phyloP scores from a whole-genome alignment of 192 early-diverging fungal species.

The Coemansia sp. region DNA sequence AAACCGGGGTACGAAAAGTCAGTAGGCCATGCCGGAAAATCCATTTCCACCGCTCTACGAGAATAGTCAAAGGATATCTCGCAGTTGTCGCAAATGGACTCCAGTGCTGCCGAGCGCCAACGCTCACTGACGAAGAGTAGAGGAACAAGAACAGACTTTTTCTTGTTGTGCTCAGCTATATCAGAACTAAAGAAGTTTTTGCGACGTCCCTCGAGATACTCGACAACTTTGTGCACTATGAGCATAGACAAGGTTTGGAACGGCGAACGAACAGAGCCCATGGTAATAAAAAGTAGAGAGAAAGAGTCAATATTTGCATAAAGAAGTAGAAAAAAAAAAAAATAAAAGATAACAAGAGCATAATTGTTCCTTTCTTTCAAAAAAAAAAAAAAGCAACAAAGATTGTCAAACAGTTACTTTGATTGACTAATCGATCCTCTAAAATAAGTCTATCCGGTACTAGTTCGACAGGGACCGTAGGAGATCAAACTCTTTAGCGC shows the following conservation, averaged over 20 bases:
- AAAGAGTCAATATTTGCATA: neutral
- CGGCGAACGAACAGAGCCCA: neutral
- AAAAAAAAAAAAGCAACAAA: neutral
- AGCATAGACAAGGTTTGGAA: neutral
- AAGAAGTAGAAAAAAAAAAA: neutral
- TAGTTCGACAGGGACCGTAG: neutral
- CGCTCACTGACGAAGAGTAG: constrained; percentile 3
- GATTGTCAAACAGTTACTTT: neutral
- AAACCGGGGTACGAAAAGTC: neutral
- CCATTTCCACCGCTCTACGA: neutral
- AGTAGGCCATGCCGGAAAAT: neutral
- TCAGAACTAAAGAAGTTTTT: too few relatives aligned
- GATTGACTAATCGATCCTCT: neutral
- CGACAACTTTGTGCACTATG: neutral
- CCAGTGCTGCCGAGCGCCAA: neutral
- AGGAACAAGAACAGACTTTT: neutral
- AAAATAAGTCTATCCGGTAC: neutral
- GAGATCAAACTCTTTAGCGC: constrained; percentile 60
- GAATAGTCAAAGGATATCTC: neutral
- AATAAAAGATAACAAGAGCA: neutral
- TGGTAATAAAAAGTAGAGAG: neutral
- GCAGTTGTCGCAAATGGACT: constrained; percentile 4
- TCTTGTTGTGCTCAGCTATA: neutral
- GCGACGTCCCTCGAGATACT: neutral
- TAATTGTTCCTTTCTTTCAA: neutral